Evolutionary conservation across 257 asterid genomes (phyloP).

Genomic region (Rubia yunnanensis): DNA sequence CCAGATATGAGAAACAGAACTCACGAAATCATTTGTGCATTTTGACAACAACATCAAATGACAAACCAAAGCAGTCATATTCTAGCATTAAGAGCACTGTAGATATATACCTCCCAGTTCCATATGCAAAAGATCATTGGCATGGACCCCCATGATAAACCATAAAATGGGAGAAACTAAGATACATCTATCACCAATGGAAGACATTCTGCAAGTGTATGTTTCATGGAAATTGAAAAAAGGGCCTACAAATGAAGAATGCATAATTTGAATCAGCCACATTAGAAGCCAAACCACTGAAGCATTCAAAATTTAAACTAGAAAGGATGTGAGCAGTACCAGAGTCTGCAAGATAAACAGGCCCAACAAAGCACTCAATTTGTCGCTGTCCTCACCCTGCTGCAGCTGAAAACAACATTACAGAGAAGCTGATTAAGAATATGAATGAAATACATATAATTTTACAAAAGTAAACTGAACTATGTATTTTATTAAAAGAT

Average conservation of each 20-base stretch:
- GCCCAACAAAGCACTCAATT: conserved; percentile 64
- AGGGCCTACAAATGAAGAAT: conserved; percentile 56
- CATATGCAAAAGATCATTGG: conserved; percentile 31
- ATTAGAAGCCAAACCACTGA: too few relatives aligned
- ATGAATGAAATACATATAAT: too few relatives aligned
- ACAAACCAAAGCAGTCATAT: neutral
- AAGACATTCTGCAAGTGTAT: conserved; percentile 29
- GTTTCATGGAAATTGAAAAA: conserved; percentile 45
- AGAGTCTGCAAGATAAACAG: conserved; percentile 69
- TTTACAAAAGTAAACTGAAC: too few relatives aligned
- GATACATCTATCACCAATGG: conserved; percentile 53
- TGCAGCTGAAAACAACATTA: conserved; percentile 24
- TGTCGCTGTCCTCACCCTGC: conserved; percentile 48
- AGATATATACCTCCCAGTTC: conserved; percentile 43
- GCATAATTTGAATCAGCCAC: too few relatives aligned
- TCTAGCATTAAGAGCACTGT: conserved; percentile 1
- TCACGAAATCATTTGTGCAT: conserved; percentile 35
- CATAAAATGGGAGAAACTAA: conserved; percentile 45
- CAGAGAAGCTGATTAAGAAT: too few relatives aligned
- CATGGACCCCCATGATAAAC: conserved; percentile 57
- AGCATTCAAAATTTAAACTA: conserved; percentile 4
- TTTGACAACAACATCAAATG: conserved; percentile 12
- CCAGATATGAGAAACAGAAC: conserved; percentile 67
- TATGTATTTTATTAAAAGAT: too few relatives aligned
- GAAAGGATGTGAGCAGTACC: conserved; percentile 41